phyloP scores from a whole-genome alignment of 352 stramenopile species.

The Pythium aristosporum region DNA sequence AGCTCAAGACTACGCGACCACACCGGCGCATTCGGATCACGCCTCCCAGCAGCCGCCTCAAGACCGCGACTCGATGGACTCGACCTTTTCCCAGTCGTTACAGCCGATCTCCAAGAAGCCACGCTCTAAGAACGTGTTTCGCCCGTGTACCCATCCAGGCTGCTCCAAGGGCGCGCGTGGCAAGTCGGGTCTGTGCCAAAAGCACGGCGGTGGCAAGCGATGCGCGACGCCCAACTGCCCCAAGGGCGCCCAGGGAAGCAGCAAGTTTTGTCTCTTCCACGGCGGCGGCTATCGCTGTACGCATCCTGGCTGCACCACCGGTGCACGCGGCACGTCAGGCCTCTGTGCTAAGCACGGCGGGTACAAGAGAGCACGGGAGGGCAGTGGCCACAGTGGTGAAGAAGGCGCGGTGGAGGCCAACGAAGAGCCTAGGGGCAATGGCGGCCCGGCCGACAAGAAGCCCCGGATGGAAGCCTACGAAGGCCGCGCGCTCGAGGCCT shows the following conservation, averaged over 20 bases:
- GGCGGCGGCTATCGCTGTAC: slow-evolving; percentile 85
- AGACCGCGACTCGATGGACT: neutral
- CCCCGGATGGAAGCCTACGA: slow-evolving; percentile 18
- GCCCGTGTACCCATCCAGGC: slow-evolving; percentile 50
- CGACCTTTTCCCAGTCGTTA: slow-evolving; percentile 19
- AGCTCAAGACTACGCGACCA: neutral
- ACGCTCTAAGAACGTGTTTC: slow-evolving; percentile 73
- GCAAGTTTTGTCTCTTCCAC: slow-evolving; percentile 76
- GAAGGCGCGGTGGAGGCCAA: neutral
- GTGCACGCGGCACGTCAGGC: slow-evolving; percentile 67
- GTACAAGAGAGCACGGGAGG: slow-evolving; percentile 45
- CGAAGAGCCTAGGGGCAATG: neutral
- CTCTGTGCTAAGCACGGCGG: slow-evolving; percentile 81
- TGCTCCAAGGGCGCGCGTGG: slow-evolving; percentile 80
- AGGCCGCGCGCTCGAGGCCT: slow-evolving; percentile 14
- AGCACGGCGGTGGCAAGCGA: slow-evolving; percentile 83
- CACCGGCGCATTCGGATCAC: neutral
- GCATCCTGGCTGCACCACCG: slow-evolving; percentile 66
- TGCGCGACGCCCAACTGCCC: slow-evolving; percentile 58
- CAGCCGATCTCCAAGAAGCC: slow-evolving; percentile 55
- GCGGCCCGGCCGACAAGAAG: slow-evolving; percentile 20
- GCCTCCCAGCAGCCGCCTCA: neutral
- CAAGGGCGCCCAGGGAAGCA: slow-evolving; percentile 83
- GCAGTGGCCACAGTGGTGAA: neutral
- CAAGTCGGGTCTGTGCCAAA: slow-evolving; percentile 82